Evolutionary conservation across 2,329 filamentous ascomycete genomes (phyloP).

Genomic region (Botrytis porri): DNA sequence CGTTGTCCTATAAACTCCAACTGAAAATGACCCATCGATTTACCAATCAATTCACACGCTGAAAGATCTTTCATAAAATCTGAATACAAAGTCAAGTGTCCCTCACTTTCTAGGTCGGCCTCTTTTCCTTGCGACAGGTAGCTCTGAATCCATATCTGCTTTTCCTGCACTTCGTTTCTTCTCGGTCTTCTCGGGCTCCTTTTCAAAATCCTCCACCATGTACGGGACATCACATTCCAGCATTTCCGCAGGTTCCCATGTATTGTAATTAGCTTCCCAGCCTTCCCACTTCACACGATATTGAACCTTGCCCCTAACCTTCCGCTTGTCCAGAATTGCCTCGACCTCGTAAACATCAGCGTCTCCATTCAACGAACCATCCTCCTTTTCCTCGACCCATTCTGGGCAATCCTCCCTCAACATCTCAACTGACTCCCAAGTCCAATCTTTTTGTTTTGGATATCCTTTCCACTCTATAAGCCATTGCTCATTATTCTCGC

Average conservation of each 20-base stretch:
- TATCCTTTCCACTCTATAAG: slow-evolving; percentile 1
- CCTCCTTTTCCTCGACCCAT: not conserved
- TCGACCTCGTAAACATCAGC: not conserved
- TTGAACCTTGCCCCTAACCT: not conserved
- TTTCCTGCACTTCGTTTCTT: not conserved
- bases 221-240: not conserved
- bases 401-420: not conserved
- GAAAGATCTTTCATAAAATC: not conserved
- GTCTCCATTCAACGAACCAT: not conserved
- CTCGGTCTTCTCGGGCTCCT: not conserved
- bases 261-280: not conserved
- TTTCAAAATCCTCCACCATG: not conserved
- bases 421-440: not conserved
- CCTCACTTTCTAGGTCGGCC: not conserved
- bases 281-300: not conserved
- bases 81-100: not conserved
- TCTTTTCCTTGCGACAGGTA: not conserved
- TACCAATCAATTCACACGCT: not conserved
- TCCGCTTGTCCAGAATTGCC: not conserved
- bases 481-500: not conserved
- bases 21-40: not conserved
- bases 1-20: not conserved
- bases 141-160: not conserved
- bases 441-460: not conserved
- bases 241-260: slow-evolving; percentile 1